Conservation (phyloP, 1,139 yeast species). For the Protomyces arabidopsidicola region DNA sequence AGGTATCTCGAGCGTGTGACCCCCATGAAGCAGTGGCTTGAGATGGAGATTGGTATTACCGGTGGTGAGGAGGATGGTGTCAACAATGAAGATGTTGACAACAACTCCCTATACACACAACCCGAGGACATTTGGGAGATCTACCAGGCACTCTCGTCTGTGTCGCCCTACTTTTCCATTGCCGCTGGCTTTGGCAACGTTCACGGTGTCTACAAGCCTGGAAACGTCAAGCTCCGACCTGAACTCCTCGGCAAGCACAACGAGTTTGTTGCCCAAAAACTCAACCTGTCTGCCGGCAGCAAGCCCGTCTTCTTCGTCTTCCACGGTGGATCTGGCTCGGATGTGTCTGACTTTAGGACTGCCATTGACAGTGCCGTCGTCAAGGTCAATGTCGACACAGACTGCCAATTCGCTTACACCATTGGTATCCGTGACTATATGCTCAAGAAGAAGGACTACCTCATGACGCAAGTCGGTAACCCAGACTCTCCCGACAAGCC, state of each 20-base stretch:
- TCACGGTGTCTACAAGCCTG: constrained; percentile 99
- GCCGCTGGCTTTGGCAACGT: constrained; percentile 99
- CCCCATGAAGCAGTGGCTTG: constrained; percentile 95
- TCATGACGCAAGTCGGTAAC: constrained; percentile 87
- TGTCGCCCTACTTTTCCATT: constrained; percentile 96
- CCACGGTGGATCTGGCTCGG: constrained; percentile 99
- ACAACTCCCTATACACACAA: constrained; percentile 84
- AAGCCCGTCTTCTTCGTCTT: constrained; percentile 93
- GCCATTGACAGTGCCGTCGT: constrained; percentile 94
- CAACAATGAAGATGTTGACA: constrained; percentile 89
- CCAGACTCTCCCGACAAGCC: constrained; percentile 99
- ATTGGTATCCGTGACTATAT: constrained; percentile 94
- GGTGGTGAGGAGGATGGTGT: constrained; percentile 99
- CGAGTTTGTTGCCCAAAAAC: constrained; percentile 62
- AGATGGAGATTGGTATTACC: constrained; percentile 99
- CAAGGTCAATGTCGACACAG: constrained; percentile 98
- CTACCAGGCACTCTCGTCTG: constrained; percentile 80
- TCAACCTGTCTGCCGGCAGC: constrained; percentile 48
- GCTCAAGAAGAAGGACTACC: constrained; percentile 91
- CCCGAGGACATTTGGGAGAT: constrained; percentile 94
- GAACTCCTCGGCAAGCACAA: constrained; percentile 95
- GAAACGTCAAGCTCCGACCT: constrained; percentile 92
- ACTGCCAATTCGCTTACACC: constrained; percentile 97
- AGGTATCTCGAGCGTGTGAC: constrained; percentile 93
- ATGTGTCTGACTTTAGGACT: constrained; percentile 83